Evolutionary conservation across 345 rosid genomes (phyloP).

Genomic region (Stellera chamaejasme): DNA sequence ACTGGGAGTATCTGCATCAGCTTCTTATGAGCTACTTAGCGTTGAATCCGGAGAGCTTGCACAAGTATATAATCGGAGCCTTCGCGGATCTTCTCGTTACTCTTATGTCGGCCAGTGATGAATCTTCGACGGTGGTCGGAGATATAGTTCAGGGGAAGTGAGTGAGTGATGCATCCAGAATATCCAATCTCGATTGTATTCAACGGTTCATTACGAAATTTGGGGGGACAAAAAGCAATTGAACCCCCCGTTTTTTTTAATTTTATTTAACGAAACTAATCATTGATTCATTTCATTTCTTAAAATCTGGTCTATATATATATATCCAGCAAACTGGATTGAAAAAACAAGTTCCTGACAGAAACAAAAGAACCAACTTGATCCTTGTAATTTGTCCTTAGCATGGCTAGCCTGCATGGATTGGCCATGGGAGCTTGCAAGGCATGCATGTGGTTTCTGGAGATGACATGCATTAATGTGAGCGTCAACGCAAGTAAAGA

Average conservation of each 20-base stretch:
- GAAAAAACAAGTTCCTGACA: no score
- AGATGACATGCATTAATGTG: no score
- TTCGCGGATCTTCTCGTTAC: constrained; percentile 71
- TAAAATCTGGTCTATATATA: no score
- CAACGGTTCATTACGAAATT: constrained; percentile 1
- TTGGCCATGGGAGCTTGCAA: no score
- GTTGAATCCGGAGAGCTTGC: constrained; percentile 58
- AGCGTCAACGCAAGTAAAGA: no score
- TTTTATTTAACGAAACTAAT: neutral
- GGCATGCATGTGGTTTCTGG: no score
- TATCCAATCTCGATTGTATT: constrained; percentile 14
- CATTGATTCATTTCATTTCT: no score
- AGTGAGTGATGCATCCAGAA: constrained; percentile 8
- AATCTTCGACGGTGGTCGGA: constrained; percentile 3
- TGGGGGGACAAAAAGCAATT: constrained; percentile 8
- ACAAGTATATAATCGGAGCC: constrained; percentile 63
- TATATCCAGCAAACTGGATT: no score
- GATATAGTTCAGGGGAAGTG: constrained; percentile 2
- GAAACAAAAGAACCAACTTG: no score
- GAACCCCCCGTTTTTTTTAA: constrained; percentile 10
- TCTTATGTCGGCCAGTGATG: constrained; percentile 31
- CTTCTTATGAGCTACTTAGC: constrained; percentile 63
- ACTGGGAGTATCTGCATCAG: constrained; percentile 76
- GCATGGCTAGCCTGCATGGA: no score
- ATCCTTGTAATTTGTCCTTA: no score